Base-by-base conservation (phyloP, 768 basidiomycete species). In the Russula virescens region DNA sequence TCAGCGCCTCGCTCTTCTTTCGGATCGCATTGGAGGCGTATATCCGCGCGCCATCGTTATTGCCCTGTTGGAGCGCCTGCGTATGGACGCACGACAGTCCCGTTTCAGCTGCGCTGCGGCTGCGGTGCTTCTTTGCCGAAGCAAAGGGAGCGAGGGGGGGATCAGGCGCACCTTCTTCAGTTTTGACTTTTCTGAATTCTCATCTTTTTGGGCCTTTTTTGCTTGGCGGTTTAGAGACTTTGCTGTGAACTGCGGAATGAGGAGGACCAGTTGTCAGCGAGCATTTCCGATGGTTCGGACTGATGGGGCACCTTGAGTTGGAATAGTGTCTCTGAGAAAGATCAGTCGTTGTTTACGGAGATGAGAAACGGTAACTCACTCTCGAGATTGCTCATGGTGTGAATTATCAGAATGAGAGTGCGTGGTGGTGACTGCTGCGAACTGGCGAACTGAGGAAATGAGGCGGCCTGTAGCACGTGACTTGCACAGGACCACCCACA, bases 11-110 rank as follows among this genome's bases (percentile, higher is more conserved):
- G 64, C 84, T 90, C 83, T 98, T 98, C 86, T 99, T 99, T 53
- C 97, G 83, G 71, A 99, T 99, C 55, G 96, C 93, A 68, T 98
- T 99, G 28, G 94, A 88, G 40, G 97, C 97, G 74, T 98, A 98
- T 80, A 99, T 98, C 65, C 92, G 84, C 23, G 97, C 97, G 51
- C 96, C 94, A 58, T 99, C 97, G 60, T 84, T 91, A 76, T 99
- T 98, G 52, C 94, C 94, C 75, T 98, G 94, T 72, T 91, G 88
- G 21, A 99, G 80, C 7, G 97, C 97, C 96, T 99, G 75, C 28
- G 35, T 43, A 16, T 5, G 3, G n/a, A n/a, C n/a, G n/a, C n/a
- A n/a, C n/a, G n/a, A n/a, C n/a, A n/a, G n/a, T n/a, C n/a, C n/a
- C n/a, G n/a, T n/a, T n/a, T n/a, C n/a, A n/a, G n/a, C n/a, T n/a